These are phyloP conservation scores for Amphirosellinia nigrospora DNA, from an alignment of 495 filamentous ascomycete species.

Conservation along the genomic window DNA sequence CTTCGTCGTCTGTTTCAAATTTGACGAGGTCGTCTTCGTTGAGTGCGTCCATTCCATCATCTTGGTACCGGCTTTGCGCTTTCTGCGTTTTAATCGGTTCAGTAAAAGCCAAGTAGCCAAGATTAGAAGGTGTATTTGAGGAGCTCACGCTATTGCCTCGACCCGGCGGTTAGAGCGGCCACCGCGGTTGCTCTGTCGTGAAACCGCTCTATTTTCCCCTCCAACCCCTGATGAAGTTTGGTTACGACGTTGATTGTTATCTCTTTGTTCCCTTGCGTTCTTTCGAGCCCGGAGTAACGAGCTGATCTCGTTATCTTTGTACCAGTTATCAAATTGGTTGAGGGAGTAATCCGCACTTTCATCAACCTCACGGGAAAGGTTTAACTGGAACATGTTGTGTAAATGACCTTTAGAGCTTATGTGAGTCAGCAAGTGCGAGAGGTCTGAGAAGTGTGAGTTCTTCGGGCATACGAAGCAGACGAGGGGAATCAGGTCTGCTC, in stretches of 20 bases:
- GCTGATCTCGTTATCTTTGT: constrained; percentile 65
- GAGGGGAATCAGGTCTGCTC: constrained; percentile 58
- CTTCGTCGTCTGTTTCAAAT: constrained; percentile 39
- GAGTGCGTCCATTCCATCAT: neutral
- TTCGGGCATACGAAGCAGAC: constrained; percentile 81
- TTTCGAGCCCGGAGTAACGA: constrained; percentile 73
- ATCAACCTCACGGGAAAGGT: constrained; percentile 68
- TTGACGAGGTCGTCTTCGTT: constrained; percentile 34
- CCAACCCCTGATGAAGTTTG: constrained; percentile 19
- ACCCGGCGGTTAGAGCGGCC: constrained; percentile 29
- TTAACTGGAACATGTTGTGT: constrained; percentile 72
- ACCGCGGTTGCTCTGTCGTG: constrained; percentile 26
- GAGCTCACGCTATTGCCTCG: constrained; percentile 31
- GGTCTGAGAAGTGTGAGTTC: constrained; percentile 79
- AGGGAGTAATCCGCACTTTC: constrained; percentile 54
- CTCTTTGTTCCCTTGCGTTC: constrained; percentile 71
- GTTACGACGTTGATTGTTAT: constrained; percentile 33
- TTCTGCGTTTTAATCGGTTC: constrained; percentile 8
- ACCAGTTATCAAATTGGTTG: constrained; percentile 73
- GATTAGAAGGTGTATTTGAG: neutral
- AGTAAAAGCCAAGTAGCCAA: neutral
- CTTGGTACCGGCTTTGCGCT: neutral
- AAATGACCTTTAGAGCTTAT: constrained; percentile 85
- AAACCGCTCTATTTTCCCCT: neutral
- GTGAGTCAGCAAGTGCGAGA: constrained; percentile 89